phyloP scores from a whole-genome alignment of 2,329 filamentous ascomycete genomes.

The Paraphoma chrysanthemicola region DNA sequence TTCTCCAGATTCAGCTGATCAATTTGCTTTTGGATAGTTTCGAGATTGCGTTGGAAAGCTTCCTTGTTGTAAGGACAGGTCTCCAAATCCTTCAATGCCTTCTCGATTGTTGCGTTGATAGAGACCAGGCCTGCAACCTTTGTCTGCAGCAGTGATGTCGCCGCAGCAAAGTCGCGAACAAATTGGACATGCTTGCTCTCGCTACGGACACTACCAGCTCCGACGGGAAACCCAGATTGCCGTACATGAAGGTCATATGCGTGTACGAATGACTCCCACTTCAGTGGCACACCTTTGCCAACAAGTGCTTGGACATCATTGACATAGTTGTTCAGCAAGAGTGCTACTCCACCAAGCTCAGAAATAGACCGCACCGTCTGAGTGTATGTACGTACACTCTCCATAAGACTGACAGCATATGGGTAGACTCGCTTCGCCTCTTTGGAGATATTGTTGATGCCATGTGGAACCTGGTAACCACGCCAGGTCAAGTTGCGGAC shows the following conservation, averaged over 20 bases:
- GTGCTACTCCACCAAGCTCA: slow-evolving; percentile 84
- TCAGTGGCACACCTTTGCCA: slow-evolving; percentile 83
- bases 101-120: slow-evolving; percentile 82
- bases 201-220: slow-evolving; percentile 62
- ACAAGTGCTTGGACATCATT: slow-evolving; percentile 88
- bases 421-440: slow-evolving; percentile 99
- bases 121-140: slow-evolving; percentile 82
- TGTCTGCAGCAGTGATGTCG: slow-evolving; percentile 84
- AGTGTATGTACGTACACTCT: slow-evolving; percentile 91
- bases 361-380: slow-evolving; percentile 86
- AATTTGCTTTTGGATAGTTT: slow-evolving; percentile 87
- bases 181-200: slow-evolving; percentile 98
- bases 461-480: slow-evolving; percentile 91
- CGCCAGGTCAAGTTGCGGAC: slow-evolving; percentile 96
- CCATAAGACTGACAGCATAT: slow-evolving; percentile 97
- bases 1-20: slow-evolving; percentile 97
- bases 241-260: slow-evolving; percentile 90
- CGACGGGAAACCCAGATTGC: slow-evolving; percentile 65
- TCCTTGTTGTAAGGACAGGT: slow-evolving; percentile 81
- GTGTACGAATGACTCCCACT: slow-evolving; percentile 98
- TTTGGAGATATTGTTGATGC: slow-evolving; percentile 94
- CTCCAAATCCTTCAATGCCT: slow-evolving; percentile 81
- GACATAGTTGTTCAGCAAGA: slow-evolving; percentile 87
- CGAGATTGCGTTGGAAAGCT: slow-evolving; percentile 81
- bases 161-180: slow-evolving; percentile 87